These are phyloP conservation scores for Gymnopus androsaceus DNA, from an alignment of 1,284 basidiomycete genomes.

Conservation along the genomic window DNA sequence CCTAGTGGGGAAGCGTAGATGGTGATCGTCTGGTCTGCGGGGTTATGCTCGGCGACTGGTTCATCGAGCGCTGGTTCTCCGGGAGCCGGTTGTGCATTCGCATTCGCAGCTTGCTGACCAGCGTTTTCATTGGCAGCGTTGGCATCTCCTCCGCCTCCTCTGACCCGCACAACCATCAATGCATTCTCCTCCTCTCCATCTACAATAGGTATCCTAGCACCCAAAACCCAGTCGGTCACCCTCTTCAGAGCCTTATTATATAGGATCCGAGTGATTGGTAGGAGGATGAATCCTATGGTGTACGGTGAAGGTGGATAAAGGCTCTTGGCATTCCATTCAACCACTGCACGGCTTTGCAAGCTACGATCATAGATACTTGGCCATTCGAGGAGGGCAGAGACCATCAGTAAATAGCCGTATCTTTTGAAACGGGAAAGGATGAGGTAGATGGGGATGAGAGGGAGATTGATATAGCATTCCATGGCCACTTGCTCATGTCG, in stretches of 20 bases:
- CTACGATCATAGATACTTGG: conserved; percentile 20
- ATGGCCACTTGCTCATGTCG: conserved; percentile 68
- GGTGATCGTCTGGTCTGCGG: conserved; percentile 41
- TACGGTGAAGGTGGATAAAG: conserved; percentile 66
- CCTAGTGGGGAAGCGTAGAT: conserved; percentile 61
- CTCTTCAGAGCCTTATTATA: conserved; percentile 47
- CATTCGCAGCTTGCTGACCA: background rate
- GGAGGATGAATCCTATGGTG: conserved; percentile 52
- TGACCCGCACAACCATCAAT: conserved; percentile 6
- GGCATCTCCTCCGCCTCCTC: conserved; percentile 1
- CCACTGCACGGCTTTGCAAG: background rate
- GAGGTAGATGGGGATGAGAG: conserved; percentile 57
- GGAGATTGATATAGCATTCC: conserved; percentile 74
- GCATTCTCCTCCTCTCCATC: conserved; percentile 19
- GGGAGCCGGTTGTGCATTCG: conserved; percentile 17
- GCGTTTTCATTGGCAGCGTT: background rate
- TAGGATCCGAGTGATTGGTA: conserved; percentile 48
- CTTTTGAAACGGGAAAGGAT: conserved; percentile 50
- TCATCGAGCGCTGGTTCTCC: conserved; percentile 23
- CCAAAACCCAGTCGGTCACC: conserved; percentile 51
- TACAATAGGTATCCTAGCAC: conserved; percentile 22
- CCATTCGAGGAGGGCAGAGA: conserved; percentile 61
- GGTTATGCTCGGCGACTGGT: conserved; percentile 15
- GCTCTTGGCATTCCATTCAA: background rate
- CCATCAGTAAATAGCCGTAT: conserved; percentile 49